A percentile compares a stretch with the other conserved stretches of the same genome.
These are phyloP conservation scores for Debaryomycetaceae sp. DNA, from an alignment of 1,139 yeast genomes.

Conservation along the genomic window DNA sequence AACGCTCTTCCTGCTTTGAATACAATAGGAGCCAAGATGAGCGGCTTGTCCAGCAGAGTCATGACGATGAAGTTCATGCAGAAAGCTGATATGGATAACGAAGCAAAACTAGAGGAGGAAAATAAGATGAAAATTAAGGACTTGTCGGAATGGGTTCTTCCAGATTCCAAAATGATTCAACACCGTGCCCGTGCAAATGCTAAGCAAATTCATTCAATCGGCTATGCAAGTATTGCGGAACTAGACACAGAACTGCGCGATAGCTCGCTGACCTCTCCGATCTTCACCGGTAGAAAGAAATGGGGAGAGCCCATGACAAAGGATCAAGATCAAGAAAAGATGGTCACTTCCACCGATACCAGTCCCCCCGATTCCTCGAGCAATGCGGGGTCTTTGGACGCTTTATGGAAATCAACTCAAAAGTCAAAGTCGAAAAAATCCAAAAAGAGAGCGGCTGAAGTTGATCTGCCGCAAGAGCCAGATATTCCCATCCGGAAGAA, in stretches of 20 bases:
- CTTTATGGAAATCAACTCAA: slow-evolving; percentile 20
- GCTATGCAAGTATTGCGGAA: slow-evolving; percentile 31
- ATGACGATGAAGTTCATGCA: slow-evolving; percentile 63
- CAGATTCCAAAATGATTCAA: slow-evolving; percentile 18
- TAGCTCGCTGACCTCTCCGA: background rate
- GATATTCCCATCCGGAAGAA: slow-evolving; percentile 11
- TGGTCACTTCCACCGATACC: slow-evolving; percentile 1
- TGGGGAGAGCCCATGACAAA: slow-evolving; percentile 5
- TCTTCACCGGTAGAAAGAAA: slow-evolving; percentile 3
- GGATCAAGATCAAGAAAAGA: background rate
- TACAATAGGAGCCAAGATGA: slow-evolving; percentile 13
- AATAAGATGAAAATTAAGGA: slow-evolving; percentile 34
- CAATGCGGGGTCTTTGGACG: slow-evolving; percentile 12
- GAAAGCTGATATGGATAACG: slow-evolving; percentile 12
- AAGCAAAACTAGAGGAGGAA: slow-evolving; percentile 22
- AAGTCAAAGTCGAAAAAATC: slow-evolving; percentile 5
- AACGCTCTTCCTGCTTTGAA: too few relatives aligned
- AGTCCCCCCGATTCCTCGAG: slow-evolving; percentile 1
- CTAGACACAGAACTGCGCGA: background rate
- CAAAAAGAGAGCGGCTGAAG: slow-evolving; percentile 6
- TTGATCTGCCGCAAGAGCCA: slow-evolving; percentile 6
- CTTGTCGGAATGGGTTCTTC: slow-evolving; percentile 52
- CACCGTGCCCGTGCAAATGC: slow-evolving; percentile 9
- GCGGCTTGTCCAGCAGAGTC: slow-evolving; percentile 50
- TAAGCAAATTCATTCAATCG: slow-evolving; percentile 26